A percentile compares a stretch with the other conserved stretches of the same genome.
Evolutionary conservation across 345 rosid genomes (phyloP).

Genomic region (Euphorbia lathyris): DNA sequence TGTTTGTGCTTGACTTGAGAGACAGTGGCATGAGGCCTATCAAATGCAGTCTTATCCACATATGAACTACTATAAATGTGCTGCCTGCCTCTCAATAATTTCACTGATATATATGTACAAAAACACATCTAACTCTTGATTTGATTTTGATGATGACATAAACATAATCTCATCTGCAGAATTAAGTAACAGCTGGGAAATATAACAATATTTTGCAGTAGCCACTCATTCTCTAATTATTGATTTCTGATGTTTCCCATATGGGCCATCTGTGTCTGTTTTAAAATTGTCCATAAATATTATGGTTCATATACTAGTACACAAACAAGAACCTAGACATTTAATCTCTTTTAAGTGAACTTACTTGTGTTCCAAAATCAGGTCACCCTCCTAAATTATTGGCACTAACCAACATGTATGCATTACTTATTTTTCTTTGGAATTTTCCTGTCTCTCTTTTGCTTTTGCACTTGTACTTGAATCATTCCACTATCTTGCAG

Average conservation of each 20-base stretch:
- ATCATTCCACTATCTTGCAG: slow-evolving; percentile 45
- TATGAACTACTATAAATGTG: slow-evolving; percentile 9
- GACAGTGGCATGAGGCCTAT: slow-evolving; percentile 31
- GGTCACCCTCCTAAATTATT: slow-evolving; percentile 39
- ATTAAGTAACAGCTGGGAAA: slow-evolving; percentile 2
- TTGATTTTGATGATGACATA: no score
- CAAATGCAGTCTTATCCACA: slow-evolving; percentile 3
- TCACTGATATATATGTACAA: slow-evolving; percentile 7
- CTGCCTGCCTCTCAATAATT: slow-evolving; percentile 27
- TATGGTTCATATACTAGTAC: no score
- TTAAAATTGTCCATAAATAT: slow-evolving; percentile 20
- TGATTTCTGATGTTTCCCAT: slow-evolving; percentile 24
- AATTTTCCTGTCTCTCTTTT: slow-evolving; percentile 16
- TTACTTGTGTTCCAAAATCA: slow-evolving; percentile 16
- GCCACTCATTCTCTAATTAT: slow-evolving; percentile 32
- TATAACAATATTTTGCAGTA: slow-evolving; percentile 9
- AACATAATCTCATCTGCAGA: slow-evolving; percentile 2
- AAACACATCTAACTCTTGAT: no score
- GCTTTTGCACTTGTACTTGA: slow-evolving; percentile 10
- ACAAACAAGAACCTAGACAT: neutral
- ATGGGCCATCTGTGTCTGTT: slow-evolving; percentile 40
- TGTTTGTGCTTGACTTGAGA: slow-evolving; percentile 3
- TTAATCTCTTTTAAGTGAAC: neutral
- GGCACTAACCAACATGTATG: slow-evolving; percentile 41
- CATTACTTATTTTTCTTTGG: slow-evolving; percentile 7